phyloP scores from a whole-genome alignment of 169 alveolate species.

The Eimeria acervulina region DNA sequence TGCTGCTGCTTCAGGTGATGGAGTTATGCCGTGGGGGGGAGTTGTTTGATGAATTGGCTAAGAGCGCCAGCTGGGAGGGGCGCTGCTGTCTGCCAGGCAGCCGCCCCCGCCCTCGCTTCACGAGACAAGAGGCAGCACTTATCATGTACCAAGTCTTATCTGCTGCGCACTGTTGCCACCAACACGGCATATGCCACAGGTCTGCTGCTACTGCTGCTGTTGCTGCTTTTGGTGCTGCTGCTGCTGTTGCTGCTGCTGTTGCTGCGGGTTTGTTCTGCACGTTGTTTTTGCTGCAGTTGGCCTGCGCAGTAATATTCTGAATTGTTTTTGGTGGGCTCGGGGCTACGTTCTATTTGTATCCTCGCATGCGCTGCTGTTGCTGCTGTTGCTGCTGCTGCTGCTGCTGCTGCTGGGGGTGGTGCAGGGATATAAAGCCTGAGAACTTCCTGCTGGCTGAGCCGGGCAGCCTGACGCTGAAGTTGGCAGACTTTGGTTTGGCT shows the following conservation, averaged over 20 bases:
- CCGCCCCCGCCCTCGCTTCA: not conserved
- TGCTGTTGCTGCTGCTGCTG: conserved; percentile 21
- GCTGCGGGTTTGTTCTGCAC: not conserved
- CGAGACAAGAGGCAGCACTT: conserved; percentile 65
- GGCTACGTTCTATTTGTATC: not conserved
- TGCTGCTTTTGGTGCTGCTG: not conserved
- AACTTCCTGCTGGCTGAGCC: conserved; percentile 77
- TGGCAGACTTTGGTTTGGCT: conserved; percentile 77
- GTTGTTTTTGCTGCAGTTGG: not conserved
- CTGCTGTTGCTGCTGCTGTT: conserved; percentile 31
- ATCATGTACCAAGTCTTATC: conserved; percentile 72
- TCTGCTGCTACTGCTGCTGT: not conserved
- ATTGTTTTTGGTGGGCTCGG: not conserved
- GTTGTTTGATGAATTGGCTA: conserved; percentile 60
- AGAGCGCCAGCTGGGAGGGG: not conserved
- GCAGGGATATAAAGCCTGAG: conserved; percentile 80
- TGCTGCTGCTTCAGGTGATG: conserved; percentile 1
- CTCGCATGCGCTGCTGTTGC: not conserved
- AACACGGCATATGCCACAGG: conserved; percentile 74
- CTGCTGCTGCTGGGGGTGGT: not conserved
- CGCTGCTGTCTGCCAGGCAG: not conserved
- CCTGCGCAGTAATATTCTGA: not conserved
- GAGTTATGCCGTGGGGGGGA: conserved; percentile 82
- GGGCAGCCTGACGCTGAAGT: conserved; percentile 47
- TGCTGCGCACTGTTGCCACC: conserved; percentile 78